Conservation (phyloP, 2,329 filamentous ascomycete genomes). For the Botryotinia narcissicola region DNA sequence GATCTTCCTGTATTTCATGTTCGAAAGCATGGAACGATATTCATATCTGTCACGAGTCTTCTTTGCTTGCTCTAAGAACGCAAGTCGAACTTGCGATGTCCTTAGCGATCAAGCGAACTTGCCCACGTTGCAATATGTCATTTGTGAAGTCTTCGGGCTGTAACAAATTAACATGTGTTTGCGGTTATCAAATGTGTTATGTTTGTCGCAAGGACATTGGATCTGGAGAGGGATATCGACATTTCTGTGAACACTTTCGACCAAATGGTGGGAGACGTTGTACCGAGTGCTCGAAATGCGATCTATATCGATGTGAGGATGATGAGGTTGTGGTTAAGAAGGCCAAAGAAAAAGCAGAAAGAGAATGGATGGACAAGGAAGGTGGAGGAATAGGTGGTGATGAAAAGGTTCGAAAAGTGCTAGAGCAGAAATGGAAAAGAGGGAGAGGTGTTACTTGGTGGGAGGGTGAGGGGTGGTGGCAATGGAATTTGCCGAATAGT, state of each 20-base stretch:
- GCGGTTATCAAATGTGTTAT: constrained; percentile 98
- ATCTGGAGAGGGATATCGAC: constrained; percentile 73
- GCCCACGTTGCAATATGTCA: constrained; percentile 83
- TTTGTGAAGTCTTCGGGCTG: constrained; percentile 94
- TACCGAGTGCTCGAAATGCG: constrained; percentile 75
- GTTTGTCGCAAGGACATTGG: constrained; percentile 78
- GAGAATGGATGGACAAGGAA: constrained; percentile 66
- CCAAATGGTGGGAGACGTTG: constrained; percentile 74
- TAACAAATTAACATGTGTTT: constrained; percentile 95
- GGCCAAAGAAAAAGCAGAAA: constrained; percentile 70
- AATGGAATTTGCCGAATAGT: constrained; percentile 33
- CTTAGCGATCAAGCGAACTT: constrained; percentile 90
- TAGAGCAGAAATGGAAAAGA: constrained; percentile 48
- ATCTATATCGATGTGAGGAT: constrained; percentile 68
- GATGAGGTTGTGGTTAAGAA: constrained; percentile 67
- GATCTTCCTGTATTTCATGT: constrained; percentile 77
- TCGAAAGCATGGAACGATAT: constrained; percentile 81
- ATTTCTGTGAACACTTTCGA: constrained; percentile 96
- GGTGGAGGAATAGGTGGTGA: constrained; percentile 55
- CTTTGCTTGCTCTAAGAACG: constrained; percentile 76
- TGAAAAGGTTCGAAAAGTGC: constrained; percentile 54
- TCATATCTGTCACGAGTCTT: constrained; percentile 85
- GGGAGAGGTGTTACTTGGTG: constrained; percentile 30
- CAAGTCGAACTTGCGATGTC: constrained; percentile 93
- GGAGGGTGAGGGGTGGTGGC: constrained; percentile 28